These are phyloP conservation scores for Thielaviopsis euricoi DNA, from an alignment of 2,329 filamentous ascomycete species.

Conservation along the genomic window DNA sequence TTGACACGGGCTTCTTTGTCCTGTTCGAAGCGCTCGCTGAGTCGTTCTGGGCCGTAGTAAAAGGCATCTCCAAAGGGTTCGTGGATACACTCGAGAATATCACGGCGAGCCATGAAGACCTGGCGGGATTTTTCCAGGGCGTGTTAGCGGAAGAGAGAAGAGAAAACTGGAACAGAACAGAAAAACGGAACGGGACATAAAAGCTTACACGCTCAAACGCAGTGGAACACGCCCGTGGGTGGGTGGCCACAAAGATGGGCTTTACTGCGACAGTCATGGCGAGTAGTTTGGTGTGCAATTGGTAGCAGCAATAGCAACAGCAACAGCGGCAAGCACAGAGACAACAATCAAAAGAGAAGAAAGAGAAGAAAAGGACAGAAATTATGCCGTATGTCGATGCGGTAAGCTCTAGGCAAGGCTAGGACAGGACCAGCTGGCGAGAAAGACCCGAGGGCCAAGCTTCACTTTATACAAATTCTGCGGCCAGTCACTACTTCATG, in stretches of 20 bases:
- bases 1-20: slow-evolving; percentile 39
- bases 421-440: background rate
- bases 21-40: slow-evolving; percentile 61
- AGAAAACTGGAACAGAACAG: slow-evolving; percentile 7
- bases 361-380: background rate
- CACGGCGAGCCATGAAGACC: slow-evolving; percentile 92
- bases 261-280: slow-evolving; percentile 39
- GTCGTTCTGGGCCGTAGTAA: slow-evolving; percentile 83
- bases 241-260: slow-evolving; percentile 82
- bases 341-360: slow-evolving; percentile 14
- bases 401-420: background rate
- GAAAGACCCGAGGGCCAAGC: background rate
- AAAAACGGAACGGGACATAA: background rate
- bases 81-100: slow-evolving; percentile 69
- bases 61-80: slow-evolving; percentile 96
- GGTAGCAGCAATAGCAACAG: too few relatives aligned
- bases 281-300: background rate
- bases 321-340: too few relatives aligned
- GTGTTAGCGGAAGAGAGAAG: background rate
- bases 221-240: slow-evolving; percentile 88
- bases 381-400: background rate
- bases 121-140: slow-evolving; percentile 24
- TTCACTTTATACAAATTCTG: background rate
- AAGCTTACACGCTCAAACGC: slow-evolving; percentile 76
- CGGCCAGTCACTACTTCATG: background rate